A percentile compares a stretch with the other conserved stretches of the same genome.
Evolutionary conservation across 805 yeast genomes (phyloP).

Genomic region (Ogataea ganodermae): DNA sequence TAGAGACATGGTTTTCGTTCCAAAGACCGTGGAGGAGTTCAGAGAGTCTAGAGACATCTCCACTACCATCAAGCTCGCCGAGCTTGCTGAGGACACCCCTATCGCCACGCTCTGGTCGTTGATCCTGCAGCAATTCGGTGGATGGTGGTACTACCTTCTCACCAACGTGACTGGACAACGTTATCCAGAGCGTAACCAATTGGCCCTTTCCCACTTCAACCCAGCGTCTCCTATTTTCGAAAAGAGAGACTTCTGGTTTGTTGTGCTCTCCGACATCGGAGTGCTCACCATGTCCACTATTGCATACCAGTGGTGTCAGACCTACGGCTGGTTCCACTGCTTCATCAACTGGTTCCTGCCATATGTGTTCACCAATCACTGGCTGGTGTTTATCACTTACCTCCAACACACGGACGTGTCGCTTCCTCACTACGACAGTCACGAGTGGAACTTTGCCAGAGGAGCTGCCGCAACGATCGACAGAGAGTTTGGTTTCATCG

Average conservation of each 20-base stretch:
- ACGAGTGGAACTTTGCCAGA: conserved; percentile 81
- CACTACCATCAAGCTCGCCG: conserved; percentile 41
- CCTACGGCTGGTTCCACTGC: conserved; percentile 63
- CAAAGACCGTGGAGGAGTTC: conserved; percentile 63
- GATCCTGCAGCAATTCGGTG: conserved; percentile 71
- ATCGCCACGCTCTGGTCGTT: conserved; percentile 57
- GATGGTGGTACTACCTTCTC: conserved; percentile 69
- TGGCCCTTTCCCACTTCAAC: conserved; percentile 64
- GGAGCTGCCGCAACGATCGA: conserved; percentile 92
- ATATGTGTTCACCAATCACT: conserved; percentile 79
- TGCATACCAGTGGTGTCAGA: conserved; percentile 60
- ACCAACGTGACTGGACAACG: conserved; percentile 78
- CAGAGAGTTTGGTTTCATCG: conserved; percentile 79
- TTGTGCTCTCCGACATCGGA: conserved; percentile 75
- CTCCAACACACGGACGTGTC: conserved; percentile 81
- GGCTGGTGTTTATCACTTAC: conserved; percentile 85
- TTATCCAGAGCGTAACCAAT: conserved; percentile 47
- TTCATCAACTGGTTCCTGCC: conserved; percentile 75
- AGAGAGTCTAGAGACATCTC: conserved; percentile 31
- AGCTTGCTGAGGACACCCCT: conserved; percentile 75
- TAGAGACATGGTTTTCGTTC: conserved; percentile 85
- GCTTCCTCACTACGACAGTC: conserved; percentile 76
- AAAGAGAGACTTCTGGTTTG: conserved; percentile 67
- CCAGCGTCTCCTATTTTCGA: conserved; percentile 78
- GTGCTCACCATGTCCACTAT: conserved; percentile 52